Conservation (phyloP, 2,329 filamentous ascomycete species). For the Aspergillus sp. region DNA sequence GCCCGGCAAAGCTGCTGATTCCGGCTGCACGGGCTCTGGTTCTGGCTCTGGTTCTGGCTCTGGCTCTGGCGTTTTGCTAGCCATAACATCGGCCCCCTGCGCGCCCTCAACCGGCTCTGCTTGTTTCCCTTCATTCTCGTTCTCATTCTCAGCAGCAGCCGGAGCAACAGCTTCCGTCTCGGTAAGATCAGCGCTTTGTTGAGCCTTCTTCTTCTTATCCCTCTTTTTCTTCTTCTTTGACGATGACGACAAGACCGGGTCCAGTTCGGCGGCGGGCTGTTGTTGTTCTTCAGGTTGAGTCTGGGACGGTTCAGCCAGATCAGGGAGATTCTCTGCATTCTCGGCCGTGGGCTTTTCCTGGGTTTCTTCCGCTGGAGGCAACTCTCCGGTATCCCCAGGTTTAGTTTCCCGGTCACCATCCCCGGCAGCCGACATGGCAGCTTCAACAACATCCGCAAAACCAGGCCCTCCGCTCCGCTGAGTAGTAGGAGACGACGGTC, state of each 20-base stretch:
- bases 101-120: not conserved
- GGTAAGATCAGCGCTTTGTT: constrained; percentile 9
- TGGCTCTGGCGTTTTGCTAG: not conserved
- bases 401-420: not conserved
- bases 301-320: not conserved
- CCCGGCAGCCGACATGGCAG: constrained; percentile 9
- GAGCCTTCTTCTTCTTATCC: constrained; percentile 30
- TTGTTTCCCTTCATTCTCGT: not conserved
- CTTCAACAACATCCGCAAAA: constrained; percentile 6
- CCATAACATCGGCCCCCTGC: no score
- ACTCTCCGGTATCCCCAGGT: no score
- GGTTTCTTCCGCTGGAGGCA: no score
- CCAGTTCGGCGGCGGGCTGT: not conserved
- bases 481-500: no score
- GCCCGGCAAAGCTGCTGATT: not conserved
- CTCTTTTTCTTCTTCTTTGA: constrained; percentile 23
- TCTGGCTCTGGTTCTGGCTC: constrained; percentile 1
- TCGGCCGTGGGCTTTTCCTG: not conserved
- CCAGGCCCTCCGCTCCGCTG: no score
- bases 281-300: no score
- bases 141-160: not conserved
- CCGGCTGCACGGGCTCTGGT: not conserved
- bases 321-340: not conserved
- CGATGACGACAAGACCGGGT: constrained; percentile 2
- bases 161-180: constrained; percentile 6